Evolutionary conservation across 2,329 filamentous ascomycete species (phyloP).

Genomic region (Penicillium sp.): DNA sequence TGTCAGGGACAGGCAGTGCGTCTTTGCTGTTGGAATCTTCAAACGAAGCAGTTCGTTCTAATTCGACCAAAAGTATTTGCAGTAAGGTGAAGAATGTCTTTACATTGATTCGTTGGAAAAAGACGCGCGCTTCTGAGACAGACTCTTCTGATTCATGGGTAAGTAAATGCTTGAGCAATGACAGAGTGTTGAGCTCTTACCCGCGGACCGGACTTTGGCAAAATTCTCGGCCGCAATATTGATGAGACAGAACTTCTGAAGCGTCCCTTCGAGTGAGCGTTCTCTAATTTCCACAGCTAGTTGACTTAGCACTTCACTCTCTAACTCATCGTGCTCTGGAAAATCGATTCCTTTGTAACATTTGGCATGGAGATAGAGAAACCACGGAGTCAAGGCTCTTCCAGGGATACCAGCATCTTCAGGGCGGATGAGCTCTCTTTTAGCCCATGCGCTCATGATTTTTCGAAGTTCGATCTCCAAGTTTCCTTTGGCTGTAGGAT

Average conservation of each 20-base stretch:
- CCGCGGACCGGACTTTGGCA: slow-evolving; percentile 60
- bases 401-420: slow-evolving; percentile 52
- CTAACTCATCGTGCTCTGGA: slow-evolving; percentile 73
- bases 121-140: slow-evolving; percentile 51
- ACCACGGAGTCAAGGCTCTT: slow-evolving; percentile 73
- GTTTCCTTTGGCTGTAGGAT: slow-evolving; percentile 72
- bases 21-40: slow-evolving; percentile 48
- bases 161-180: slow-evolving; percentile 10
- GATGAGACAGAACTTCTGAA: slow-evolving; percentile 78
- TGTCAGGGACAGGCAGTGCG: slow-evolving; percentile 41
- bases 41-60: slow-evolving; percentile 56
- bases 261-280: slow-evolving; percentile 60
- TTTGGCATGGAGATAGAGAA: slow-evolving; percentile 79
- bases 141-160: slow-evolving; percentile 45
- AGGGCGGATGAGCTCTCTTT: slow-evolving; percentile 49
- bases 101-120: slow-evolving; percentile 73
- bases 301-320: slow-evolving; percentile 79
- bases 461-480: slow-evolving; percentile 77
- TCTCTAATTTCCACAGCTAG: slow-evolving; percentile 71
- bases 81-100: slow-evolving; percentile 73
- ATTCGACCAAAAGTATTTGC: slow-evolving; percentile 66
- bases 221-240: slow-evolving; percentile 83
- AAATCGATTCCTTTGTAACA: slow-evolving; percentile 78
- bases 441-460: slow-evolving; percentile 57
- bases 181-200: slow-evolving; percentile 42